Evolutionary conservation across 306 rosid genomes (phyloP), one percentile per base, ranked within the genome.

Genomic region (Abrus precatorius): DNA sequence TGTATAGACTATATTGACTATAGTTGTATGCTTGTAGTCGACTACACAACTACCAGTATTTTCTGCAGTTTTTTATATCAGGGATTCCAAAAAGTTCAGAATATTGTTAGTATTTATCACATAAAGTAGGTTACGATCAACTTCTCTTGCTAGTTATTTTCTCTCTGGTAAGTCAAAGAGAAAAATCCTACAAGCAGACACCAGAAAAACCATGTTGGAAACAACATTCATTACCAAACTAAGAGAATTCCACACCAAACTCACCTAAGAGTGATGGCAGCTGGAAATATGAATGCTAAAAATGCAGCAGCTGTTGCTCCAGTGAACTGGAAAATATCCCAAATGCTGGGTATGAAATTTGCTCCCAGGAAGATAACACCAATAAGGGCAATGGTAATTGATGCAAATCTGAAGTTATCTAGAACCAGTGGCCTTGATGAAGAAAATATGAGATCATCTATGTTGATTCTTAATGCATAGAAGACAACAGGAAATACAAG

Each of bases 401-500:
- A 80, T 44, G 91, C 83, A 83, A 94, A 94, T 87, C 98, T 89
- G 65, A 49, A 55, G 55, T 92, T 89, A 75, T 88, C 90, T 34
- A 44, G 85, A 84, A 84, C 88, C 92, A 94, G 81, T 34, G 94
- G 91, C 77, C 89, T 89, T 43, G 94, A 78, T 29, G 91, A 77
- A 61, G 98, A 69, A 83, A 92, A 94, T 69, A 94, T 20, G 55
- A 92, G 95, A 53, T 91, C 94, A 41, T 94, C 98, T 75, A 94
- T 65, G 82, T 92, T 94, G 91, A 92, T 81, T 57, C 98, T 74
- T 55, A 94, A 80, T 1, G 95, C 91, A 77, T 69, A 90, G 82
- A 94, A 94, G 75, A 94, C 95, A 29, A 94, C 87, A 1, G 98
- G 97, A 72, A 94, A 92, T 30, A 94, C 98, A 70, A 94, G 97